phyloP scores from a whole-genome alignment of 2,329 filamentous ascomycete genomes.

The Fusarium sp. region DNA sequence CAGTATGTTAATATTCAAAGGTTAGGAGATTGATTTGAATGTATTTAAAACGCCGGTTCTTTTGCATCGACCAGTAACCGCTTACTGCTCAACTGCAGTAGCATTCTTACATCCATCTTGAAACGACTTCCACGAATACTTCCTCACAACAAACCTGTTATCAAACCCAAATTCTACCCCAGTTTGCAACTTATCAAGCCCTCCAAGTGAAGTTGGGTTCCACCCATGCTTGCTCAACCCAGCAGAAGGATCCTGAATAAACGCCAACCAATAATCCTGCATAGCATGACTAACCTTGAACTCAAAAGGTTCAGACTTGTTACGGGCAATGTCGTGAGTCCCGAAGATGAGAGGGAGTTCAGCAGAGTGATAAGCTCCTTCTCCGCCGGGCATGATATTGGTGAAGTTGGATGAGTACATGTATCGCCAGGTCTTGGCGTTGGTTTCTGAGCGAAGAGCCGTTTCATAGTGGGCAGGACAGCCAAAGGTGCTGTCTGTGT shows the following conservation, averaged over 20 bases:
- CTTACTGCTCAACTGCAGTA: neutral
- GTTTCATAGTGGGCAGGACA: conserved; percentile 15
- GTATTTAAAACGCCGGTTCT: neutral
- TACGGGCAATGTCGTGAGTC: neutral
- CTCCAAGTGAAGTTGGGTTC: neutral
- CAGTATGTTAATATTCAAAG: accelerated
- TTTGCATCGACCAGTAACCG: neutral
- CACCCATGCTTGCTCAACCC: neutral
- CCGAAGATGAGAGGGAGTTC: conserved; percentile 14
- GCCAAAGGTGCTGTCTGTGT: neutral
- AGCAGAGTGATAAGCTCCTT: neutral
- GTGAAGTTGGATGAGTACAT: conserved; percentile 22
- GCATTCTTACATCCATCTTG: conserved; percentile 5
- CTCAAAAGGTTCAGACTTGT: neutral
- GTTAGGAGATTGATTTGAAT: accelerated
- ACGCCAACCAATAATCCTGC: conserved; percentile 13
- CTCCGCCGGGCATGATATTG: conserved; percentile 14
- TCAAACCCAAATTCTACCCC: conserved; percentile 8
- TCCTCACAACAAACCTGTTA: neutral
- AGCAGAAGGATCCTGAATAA: neutral
- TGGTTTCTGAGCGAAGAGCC: neutral
- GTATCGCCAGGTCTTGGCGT: conserved; percentile 8
- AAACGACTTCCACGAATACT: neutral
- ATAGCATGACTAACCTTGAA: conserved; percentile 5
- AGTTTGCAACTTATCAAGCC: neutral